phyloP scores from a whole-genome alignment of 441 rosid genomes.

The Erodium moschatum region DNA sequence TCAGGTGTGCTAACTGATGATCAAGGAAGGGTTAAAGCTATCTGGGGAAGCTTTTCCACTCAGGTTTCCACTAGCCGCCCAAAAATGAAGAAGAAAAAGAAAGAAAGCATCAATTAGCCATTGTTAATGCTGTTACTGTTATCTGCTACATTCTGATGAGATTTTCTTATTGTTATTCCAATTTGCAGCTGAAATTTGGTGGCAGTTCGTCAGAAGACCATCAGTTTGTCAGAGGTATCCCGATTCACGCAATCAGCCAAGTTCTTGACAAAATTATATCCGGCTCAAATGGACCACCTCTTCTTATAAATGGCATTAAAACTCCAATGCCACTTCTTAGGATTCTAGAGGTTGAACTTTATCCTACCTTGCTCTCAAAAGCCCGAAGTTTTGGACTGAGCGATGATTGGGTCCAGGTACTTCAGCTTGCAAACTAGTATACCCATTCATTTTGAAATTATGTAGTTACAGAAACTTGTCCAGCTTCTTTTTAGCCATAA shows the following conservation, averaged over 20 bases:
- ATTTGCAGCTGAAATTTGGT: conserved; percentile 61
- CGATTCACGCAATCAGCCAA: conserved; percentile 63
- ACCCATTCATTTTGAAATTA: not conserved
- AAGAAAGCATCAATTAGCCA: conserved; percentile 9
- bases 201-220: conserved; percentile 70
- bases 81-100: conserved; percentile 10
- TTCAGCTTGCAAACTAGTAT: conserved; percentile 6
- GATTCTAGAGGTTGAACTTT: conserved; percentile 81
- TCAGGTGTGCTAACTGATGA: conserved; percentile 87
- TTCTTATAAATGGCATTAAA: conserved; percentile 76
- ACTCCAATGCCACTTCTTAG: conserved; percentile 84
- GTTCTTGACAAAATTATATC: conserved; percentile 62
- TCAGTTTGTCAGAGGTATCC: conserved; percentile 88
- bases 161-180: conserved; percentile 17
- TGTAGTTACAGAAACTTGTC: not conserved
- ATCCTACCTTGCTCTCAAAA: conserved; percentile 81
- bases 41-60: conserved; percentile 94
- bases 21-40: conserved; percentile 82
- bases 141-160: conserved; percentile 3
- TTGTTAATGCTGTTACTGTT: conserved; percentile 6
- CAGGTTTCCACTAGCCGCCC: conserved; percentile 43
- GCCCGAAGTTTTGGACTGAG: conserved; percentile 86
- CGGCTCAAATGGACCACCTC: conserved; percentile 63
- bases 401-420: conserved; percentile 86
- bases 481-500: not conserved